Evolutionary conservation across 2,329 filamentous ascomycete genomes (phyloP).

Genomic region (Arthrobotrys musiformis): DNA sequence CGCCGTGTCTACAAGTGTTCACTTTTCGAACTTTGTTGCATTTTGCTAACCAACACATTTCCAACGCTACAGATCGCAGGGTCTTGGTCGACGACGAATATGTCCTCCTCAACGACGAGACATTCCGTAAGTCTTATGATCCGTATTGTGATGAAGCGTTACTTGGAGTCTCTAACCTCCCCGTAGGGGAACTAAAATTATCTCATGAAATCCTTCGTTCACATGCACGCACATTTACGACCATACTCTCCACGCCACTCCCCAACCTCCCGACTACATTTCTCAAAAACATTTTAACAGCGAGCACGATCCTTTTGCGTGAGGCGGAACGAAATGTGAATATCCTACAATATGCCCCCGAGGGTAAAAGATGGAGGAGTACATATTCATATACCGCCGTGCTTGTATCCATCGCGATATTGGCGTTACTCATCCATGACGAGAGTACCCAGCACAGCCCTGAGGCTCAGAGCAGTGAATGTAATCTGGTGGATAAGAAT

Average conservation of each 20-base stretch:
- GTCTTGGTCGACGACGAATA: conserved; percentile 8
- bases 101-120: conserved; percentile 33
- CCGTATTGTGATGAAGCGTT: background rate
- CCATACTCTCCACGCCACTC: background rate
- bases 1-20: background rate
- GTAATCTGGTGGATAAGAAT: background rate
- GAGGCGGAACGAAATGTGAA: conserved; percentile 50
- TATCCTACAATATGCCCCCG: conserved; percentile 24
- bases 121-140: conserved; percentile 22
- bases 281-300: background rate
- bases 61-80: conserved; percentile 8
- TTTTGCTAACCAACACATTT: conserved; percentile 46
- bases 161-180: background rate
- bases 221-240: background rate
- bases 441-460: background rate
- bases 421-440: background rate
- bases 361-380: conserved; percentile 38
- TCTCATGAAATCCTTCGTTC: conserved; percentile 22
- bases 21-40: conserved; percentile 15
- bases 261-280: background rate
- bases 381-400: conserved; percentile 31
- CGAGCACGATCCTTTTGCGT: conserved; percentile 24
- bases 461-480: no score
- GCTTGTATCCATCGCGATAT: conserved; percentile 12
- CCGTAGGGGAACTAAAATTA: conserved; percentile 13